Evolutionary conservation across 495 filamentous ascomycete genomes (phyloP), one percentile per base, ranked within the genome.

Genomic region (Thozetella sp.): DNA sequence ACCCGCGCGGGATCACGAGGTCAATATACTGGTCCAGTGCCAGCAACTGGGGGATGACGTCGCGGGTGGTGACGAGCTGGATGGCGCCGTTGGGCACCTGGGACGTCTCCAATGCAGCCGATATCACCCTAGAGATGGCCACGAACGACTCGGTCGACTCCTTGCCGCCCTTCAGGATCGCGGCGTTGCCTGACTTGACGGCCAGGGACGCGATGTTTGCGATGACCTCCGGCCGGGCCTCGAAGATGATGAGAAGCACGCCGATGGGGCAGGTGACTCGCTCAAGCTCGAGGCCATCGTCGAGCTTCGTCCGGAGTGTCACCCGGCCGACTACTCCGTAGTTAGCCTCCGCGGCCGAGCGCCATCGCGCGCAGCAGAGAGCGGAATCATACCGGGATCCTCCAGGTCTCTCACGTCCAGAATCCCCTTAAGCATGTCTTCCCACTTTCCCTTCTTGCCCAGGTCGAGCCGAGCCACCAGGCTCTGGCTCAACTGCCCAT

Each of bases 191-290:
- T 17, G 95, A 97, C 72, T 99, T 99, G 63, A 99, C 89, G 12
- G 96, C 93, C 34, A 99, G 81, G n/a, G 96, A 90, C 55, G 94
- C 92, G 60, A 99, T 98, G 68, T 99, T 99, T 46, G 96, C 95
- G 71, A 99, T 99, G 57, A 99, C 96, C 72, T 99, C 95, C 10
- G 95, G 95, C 25, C 95, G 90, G 22, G 96, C 96, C 75, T 99
- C 95, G 67, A 99, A 99, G 60, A 99, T 98, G 64, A 98, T 96
- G 52, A 99, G 81, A 23, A 99, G 84, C 22, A 97, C 93, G 51
- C 95, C 95, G 63, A 99, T 98, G 1, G 95, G 95, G 67, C 92
- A 97, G 25, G 91, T 90, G 22, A 96, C 86, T 66, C 92, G 87
- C 68, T 96, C 90, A 40, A 98, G 83, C 25, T 86, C 83, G 46